These are phyloP conservation scores for Parathielavia appendiculata DNA, from an alignment of 495 filamentous ascomycete species.

Conservation along the genomic window DNA sequence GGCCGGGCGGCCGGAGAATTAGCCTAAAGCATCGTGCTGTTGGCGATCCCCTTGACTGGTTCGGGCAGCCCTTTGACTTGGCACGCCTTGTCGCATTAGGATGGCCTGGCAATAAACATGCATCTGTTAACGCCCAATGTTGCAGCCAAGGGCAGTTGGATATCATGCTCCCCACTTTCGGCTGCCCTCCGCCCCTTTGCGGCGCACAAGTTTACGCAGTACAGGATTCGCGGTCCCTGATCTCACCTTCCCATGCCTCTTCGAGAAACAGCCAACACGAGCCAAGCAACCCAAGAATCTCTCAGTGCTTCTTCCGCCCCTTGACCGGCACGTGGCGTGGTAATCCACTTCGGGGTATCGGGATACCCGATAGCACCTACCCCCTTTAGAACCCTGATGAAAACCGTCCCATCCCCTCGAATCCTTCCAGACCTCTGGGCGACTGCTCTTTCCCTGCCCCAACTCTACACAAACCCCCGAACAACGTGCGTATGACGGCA, in stretches of 20 bases:
- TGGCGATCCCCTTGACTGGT: conserved; percentile 8
- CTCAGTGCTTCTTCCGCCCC: conserved; percentile 7
- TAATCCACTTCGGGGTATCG: not conserved
- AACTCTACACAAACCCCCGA: not conserved
- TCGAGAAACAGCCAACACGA: conserved; percentile 1
- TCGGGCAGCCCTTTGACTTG: not conserved
- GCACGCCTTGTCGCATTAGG: not conserved
- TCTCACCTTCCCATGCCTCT: not conserved
- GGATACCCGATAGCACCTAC: not conserved
- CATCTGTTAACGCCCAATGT: not conserved
- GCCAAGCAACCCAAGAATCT: not conserved
- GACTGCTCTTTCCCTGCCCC: not conserved
- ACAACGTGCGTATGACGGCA: conserved; percentile 4
- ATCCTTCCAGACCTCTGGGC: not conserved
- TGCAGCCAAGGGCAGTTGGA: not conserved
- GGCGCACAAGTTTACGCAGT: not conserved
- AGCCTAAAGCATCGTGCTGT: conserved; percentile 9
- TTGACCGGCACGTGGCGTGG: conserved; percentile 18
- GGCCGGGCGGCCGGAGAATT: conserved; percentile 9
- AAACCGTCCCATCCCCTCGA: conserved; percentile 1
- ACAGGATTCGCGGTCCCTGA: no score
- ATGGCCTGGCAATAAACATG: conserved; percentile 1
- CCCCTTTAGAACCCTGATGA: not conserved
- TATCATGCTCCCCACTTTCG: not conserved
- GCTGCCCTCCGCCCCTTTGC: not conserved